These are phyloP conservation scores for Rhynchospora pubera DNA, from an alignment of 176 grass and related monocot species.

Conservation along the genomic window DNA sequence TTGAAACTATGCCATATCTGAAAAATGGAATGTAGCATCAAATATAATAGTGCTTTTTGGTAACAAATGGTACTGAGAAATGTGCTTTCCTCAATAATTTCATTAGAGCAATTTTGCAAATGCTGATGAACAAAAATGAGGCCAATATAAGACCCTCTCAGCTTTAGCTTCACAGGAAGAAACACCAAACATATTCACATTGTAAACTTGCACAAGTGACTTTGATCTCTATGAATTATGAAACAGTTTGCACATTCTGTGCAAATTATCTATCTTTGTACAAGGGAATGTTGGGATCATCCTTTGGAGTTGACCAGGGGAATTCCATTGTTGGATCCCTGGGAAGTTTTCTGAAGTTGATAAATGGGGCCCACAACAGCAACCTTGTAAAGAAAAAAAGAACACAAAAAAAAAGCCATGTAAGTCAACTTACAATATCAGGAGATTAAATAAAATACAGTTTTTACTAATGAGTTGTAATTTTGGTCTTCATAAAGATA, in stretches of 20 bases:
- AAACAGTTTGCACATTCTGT: neutral
- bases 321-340: conserved; percentile 93
- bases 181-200: neutral
- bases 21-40: neutral
- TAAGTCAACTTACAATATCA: neutral
- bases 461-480: neutral
- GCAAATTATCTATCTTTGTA: conserved; percentile 43
- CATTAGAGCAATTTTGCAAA: neutral
- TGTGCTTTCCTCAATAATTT: neutral
- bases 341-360: conserved; percentile 91
- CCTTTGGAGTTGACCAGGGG: conserved; percentile 87
- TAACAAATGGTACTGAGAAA: no score
- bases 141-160: neutral
- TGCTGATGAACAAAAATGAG: conserved; percentile 6
- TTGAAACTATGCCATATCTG: neutral
- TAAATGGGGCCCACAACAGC: conserved; percentile 83
- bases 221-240: neutral
- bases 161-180: neutral
- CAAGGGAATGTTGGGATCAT: conserved; percentile 42
- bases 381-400: conserved; percentile 29
- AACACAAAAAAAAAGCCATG: neutral
- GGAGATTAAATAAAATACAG: neutral
- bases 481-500: neutral
- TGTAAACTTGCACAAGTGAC: neutral
- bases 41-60: neutral